phyloP scores from a whole-genome alignment of 2,329 filamentous ascomycete genomes.

The Fusarium abutilonis region DNA sequence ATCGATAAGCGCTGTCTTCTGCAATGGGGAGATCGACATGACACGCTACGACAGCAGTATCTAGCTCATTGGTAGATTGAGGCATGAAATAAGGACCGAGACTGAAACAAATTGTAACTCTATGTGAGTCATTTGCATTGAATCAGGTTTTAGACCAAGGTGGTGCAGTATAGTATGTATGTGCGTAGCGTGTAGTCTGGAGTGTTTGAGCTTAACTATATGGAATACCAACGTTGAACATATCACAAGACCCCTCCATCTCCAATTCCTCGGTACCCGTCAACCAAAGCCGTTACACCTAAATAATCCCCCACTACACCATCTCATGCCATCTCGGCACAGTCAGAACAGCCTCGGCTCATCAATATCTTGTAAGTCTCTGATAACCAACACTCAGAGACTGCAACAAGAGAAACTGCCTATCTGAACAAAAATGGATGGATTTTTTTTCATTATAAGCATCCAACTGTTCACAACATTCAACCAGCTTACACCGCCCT shows the following conservation, averaged over 20 bases:
- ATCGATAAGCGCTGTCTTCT: constrained; percentile 24
- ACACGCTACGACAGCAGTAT: constrained; percentile 11
- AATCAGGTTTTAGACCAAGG: constrained; percentile 7
- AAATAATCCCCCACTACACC: constrained; percentile 16
- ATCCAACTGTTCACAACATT: no score
- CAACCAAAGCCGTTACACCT: constrained; percentile 21
- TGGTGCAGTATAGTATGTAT: no score
- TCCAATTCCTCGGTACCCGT: constrained; percentile 34
- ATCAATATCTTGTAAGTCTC: background rate
- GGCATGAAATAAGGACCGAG: constrained; percentile 20
- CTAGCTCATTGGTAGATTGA: constrained; percentile 3
- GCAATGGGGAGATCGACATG: constrained; percentile 24
- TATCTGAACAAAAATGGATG: no score
- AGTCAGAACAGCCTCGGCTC: constrained; percentile 40
- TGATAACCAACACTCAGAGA: background rate
- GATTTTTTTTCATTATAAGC: no score
- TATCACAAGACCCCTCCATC: constrained; percentile 29
- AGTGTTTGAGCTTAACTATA: no score
- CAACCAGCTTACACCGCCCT: background rate
- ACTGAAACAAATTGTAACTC: constrained; percentile 11
- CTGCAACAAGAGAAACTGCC: no score
- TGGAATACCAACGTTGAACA: background rate
- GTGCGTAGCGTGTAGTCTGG: no score
- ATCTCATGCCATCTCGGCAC: constrained; percentile 24
- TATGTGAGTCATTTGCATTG: constrained; percentile 6